Conservation (phyloP, 2,329 filamentous ascomycete species). For the Verticillium tricorpus region DNA sequence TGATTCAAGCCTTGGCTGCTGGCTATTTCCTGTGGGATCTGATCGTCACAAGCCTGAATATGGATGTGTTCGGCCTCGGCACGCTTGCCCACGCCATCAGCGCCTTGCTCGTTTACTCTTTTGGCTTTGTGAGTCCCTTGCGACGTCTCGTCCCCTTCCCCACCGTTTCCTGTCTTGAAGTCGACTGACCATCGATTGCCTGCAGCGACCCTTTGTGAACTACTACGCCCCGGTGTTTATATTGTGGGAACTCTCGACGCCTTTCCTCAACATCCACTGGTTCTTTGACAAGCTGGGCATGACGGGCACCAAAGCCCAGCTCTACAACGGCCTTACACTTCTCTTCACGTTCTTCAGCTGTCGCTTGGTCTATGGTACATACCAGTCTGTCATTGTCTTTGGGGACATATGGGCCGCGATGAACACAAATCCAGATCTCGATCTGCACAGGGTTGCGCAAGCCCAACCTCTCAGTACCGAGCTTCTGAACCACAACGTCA, state of each 20-base stretch:
- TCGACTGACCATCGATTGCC: constrained; percentile 5
- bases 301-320: constrained; percentile 69
- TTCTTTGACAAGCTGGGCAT: constrained; percentile 83
- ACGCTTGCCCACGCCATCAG: constrained; percentile 73
- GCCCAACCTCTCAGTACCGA: constrained; percentile 23
- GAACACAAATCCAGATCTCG: constrained; percentile 31
- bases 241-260: constrained; percentile 80
- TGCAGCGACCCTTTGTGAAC: constrained; percentile 75
- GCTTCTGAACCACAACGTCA: constrained; percentile 25
- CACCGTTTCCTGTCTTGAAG: constrained; percentile 7
- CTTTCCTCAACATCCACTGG: constrained; percentile 87
- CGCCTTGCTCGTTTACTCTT: constrained; percentile 67
- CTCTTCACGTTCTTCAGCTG: constrained; percentile 71
- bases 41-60: constrained; percentile 60
- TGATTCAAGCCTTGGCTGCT: constrained; percentile 71
- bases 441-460: constrained; percentile 6
- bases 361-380: constrained; percentile 74
- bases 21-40: constrained; percentile 87
- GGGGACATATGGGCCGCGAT: constrained; percentile 62
- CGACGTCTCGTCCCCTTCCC: constrained; percentile 1
- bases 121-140: constrained; percentile 67
- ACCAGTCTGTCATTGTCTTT: constrained; percentile 65
- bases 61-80: constrained; percentile 70
- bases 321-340: constrained; percentile 72
- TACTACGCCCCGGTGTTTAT: constrained; percentile 79